These are phyloP conservation scores for Myrica gale DNA, from an alignment of 306 rosid genomes.

Conservation along the genomic window DNA sequence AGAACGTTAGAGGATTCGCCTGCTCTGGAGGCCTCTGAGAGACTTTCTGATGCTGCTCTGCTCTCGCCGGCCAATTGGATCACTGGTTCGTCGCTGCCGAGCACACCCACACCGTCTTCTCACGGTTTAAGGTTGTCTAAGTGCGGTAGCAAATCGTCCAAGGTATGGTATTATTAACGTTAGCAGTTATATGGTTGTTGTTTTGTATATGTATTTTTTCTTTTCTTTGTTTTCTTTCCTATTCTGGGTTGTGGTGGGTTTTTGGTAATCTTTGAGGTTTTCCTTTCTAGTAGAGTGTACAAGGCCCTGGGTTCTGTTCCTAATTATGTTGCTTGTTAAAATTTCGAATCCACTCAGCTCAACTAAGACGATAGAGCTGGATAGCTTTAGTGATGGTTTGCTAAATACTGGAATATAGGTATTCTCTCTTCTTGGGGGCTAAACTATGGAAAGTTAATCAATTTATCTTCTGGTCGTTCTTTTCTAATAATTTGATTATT, in stretches of 20 bases:
- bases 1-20: slow-evolving; percentile 64
- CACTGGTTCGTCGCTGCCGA: slow-evolving; percentile 42
- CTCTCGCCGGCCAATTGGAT: slow-evolving; percentile 61
- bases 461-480: neutral
- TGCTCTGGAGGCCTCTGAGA: slow-evolving; percentile 48
- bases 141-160: slow-evolving; percentile 48
- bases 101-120: slow-evolving; percentile 47
- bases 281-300: neutral
- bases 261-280: neutral
- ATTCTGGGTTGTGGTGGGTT: neutral
- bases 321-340: neutral
- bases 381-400: neutral
- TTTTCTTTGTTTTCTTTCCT: neutral
- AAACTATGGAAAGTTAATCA: neutral
- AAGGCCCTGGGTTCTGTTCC: neutral
- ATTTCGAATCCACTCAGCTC: neutral
- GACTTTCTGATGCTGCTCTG: slow-evolving; percentile 78
- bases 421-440: neutral
- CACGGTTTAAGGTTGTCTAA: slow-evolving; percentile 43
- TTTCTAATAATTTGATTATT: neutral
- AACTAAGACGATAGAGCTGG: neutral
- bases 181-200: slow-evolving; percentile 7
- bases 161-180: slow-evolving; percentile 30
- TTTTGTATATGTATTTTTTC: neutral
- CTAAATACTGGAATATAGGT: neutral